Evolutionary conservation across 1,139 yeast species (phyloP).

Genomic region (Zhuliangozyma blackwelliae): DNA sequence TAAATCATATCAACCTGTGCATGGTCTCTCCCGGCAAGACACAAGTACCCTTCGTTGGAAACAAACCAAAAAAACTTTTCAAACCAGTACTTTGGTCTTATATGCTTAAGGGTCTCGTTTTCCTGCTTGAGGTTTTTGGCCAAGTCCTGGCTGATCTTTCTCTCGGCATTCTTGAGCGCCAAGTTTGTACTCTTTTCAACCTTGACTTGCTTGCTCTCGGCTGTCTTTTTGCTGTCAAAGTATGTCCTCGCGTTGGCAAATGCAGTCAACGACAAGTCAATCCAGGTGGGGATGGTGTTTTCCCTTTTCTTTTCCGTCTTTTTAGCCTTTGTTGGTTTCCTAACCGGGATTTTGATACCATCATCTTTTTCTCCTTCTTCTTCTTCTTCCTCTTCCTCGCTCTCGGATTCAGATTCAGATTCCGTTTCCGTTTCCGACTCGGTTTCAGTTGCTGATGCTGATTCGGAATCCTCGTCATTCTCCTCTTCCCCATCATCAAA

Average conservation of each 20-base stretch:
- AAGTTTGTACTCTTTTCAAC: constrained; percentile 74
- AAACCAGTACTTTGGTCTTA: constrained; percentile 81
- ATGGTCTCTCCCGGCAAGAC: constrained; percentile 81
- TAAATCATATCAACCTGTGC: constrained; percentile 82
- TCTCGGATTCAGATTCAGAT: constrained; percentile 27
- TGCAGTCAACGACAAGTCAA: constrained; percentile 70
- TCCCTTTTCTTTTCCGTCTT: not conserved
- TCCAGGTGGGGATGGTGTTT: constrained; percentile 42
- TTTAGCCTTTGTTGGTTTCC: not conserved
- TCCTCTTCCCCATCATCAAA: constrained; percentile 26
- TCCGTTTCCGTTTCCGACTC: constrained; percentile 32
- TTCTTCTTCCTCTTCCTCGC: constrained; percentile 24
- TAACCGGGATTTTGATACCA: not conserved
- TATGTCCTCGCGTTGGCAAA: constrained; percentile 89
- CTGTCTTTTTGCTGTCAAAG: constrained; percentile 73
- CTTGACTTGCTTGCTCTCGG: constrained; percentile 73
- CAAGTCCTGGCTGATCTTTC: constrained; percentile 70
- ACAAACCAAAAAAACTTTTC: constrained; percentile 94
- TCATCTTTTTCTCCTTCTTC: not conserved
- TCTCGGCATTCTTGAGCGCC: constrained; percentile 83
- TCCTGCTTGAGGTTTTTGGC: constrained; percentile 63
- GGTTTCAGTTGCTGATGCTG: constrained; percentile 21
- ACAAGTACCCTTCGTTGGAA: constrained; percentile 81
- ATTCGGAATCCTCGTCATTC: constrained; percentile 18
- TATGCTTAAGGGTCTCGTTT: constrained; percentile 56